Evolutionary conservation across 176 grass and related monocot species (phyloP).

Genomic region (Elaeis guineensis): DNA sequence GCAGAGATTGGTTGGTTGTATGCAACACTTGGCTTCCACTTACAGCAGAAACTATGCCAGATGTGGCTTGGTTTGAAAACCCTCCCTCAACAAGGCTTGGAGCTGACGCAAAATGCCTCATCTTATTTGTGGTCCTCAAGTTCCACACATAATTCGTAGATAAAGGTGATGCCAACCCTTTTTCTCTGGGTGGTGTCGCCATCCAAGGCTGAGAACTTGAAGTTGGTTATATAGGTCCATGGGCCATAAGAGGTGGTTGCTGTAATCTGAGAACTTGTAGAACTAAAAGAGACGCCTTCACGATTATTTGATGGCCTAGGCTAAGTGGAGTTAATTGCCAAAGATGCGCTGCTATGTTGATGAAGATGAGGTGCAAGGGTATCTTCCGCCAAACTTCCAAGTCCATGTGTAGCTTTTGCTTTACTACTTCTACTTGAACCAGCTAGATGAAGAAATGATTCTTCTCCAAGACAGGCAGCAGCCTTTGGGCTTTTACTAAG

Average conservation of each 20-base stretch:
- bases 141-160: conserved; percentile 34
- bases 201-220: conserved; percentile 26
- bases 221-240: conserved; percentile 16
- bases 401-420: conserved; percentile 27
- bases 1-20: conserved; percentile 22
- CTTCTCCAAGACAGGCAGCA: conserved; percentile 42
- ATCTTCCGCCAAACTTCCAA: conserved; percentile 55
- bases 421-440: conserved; percentile 41
- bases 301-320: conserved; percentile 33
- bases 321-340: conserved; percentile 43
- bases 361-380: conserved; percentile 72
- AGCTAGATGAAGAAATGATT: conserved; percentile 83
- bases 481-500: conserved; percentile 53
- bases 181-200: conserved; percentile 25
- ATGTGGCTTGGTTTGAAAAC: conserved; percentile 32
- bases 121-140: conserved; percentile 33
- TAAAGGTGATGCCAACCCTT: conserved; percentile 21
- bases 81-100: conserved; percentile 38
- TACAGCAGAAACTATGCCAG: conserved; percentile 16
- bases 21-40: conserved; percentile 14
- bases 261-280: conserved; percentile 25
- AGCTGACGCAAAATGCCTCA: conserved; percentile 46
- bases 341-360: conserved; percentile 35
- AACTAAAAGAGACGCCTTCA: conserved; percentile 21
- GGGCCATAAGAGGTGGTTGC: conserved; percentile 34